phyloP scores from a whole-genome alignment of 2,329 filamentous ascomycete species.

The Talaromyces sp. region DNA sequence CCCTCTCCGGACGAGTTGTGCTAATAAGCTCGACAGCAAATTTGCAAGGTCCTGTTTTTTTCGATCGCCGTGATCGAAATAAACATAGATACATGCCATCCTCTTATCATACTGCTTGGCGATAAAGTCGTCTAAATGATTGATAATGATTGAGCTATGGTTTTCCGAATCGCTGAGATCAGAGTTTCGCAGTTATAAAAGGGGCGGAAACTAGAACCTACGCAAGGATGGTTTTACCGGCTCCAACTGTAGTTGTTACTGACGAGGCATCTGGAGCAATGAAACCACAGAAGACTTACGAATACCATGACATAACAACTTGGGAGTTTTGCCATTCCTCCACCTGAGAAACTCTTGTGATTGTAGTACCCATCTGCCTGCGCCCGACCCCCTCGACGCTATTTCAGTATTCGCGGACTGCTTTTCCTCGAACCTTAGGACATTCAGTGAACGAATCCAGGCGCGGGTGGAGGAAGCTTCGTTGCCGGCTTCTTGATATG shows the following conservation, averaged over 20 bases:
- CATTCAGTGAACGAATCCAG: not conserved
- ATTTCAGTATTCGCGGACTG: not conserved
- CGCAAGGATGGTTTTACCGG: not conserved
- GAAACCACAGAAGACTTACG: not conserved
- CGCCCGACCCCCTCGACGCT: not conserved
- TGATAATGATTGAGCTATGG: constrained; percentile 1
- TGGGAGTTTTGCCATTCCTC: not conserved
- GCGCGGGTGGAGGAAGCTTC: not conserved
- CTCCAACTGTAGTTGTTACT: not conserved
- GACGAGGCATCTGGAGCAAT: not conserved
- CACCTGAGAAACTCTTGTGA: not conserved
- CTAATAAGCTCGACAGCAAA: too few relatives aligned
- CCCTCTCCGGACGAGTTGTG: too few relatives aligned
- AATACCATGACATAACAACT: not conserved
- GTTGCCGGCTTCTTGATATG: not conserved
- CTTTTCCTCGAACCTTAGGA: not conserved
- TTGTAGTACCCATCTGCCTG: not conserved
- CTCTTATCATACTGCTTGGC: not conserved
- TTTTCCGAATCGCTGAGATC: not conserved
- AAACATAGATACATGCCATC: constrained; percentile 4
- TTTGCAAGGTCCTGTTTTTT: too few relatives aligned
- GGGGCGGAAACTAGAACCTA: not conserved
- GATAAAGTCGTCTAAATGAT: not conserved
- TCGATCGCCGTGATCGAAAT: too few relatives aligned
- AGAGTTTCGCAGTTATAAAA: not conserved